These are phyloP conservation scores for Oxytropis ochrocephala DNA, from an alignment of 306 rosid species.

Conservation along the genomic window DNA sequence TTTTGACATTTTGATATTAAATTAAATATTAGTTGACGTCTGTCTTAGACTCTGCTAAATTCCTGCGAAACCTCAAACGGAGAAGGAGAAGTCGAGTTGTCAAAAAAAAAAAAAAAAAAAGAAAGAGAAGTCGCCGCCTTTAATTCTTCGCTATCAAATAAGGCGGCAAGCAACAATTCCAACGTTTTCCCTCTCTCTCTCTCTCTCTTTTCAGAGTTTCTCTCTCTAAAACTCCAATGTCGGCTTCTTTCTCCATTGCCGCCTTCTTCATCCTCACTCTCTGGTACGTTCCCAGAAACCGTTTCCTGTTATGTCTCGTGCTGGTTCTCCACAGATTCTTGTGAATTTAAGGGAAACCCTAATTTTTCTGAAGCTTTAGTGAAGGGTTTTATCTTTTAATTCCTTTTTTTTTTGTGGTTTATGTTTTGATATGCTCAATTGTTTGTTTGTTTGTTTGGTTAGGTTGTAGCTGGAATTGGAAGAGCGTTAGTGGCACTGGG, in stretches of 20 bases:
- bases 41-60: slow-evolving; percentile 12
- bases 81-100: slow-evolving; percentile 3
- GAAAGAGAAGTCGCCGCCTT: slow-evolving; percentile 10
- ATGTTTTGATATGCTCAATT: background rate
- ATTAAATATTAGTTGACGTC: background rate
- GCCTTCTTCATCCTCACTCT: slow-evolving; percentile 8
- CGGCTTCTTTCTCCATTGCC: slow-evolving; percentile 20
- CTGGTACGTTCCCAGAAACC: slow-evolving; percentile 21
- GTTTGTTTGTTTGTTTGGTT: slow-evolving; percentile 20
- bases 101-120: no score
- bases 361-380: background rate
- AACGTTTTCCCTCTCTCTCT: background rate
- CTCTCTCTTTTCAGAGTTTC: background rate
- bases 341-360: background rate
- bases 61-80: background rate
- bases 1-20: no score
- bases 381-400: background rate
- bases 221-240: slow-evolving; percentile 19
- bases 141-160: slow-evolving; percentile 12
- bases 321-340: background rate
- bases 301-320: background rate
- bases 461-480: slow-evolving; percentile 35
- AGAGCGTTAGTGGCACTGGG: slow-evolving; percentile 48
- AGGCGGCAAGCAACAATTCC: slow-evolving; percentile 26
- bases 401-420: background rate